Evolutionary conservation across 257 asterid species (phyloP).

Genomic region (Solanum appendiculatum): DNA sequence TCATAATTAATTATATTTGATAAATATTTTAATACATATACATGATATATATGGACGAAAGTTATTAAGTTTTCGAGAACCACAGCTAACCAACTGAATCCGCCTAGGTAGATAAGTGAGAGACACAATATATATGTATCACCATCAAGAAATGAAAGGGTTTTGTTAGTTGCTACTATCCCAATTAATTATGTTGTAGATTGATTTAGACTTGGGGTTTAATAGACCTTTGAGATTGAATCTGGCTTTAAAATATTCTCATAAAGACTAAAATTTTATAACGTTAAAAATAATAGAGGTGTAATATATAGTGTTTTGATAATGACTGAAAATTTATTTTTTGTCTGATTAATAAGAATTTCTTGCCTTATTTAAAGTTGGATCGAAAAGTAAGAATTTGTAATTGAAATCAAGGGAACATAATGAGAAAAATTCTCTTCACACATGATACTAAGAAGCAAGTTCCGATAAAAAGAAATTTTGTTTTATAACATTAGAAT

Average conservation of each 20-base stretch:
- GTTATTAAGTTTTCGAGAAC: neutral
- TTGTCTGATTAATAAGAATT: neutral
- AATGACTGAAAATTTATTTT: neutral
- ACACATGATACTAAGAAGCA: neutral
- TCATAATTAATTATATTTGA: neutral
- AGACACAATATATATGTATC: neutral
- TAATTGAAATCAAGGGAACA: neutral
- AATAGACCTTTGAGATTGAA: neutral
- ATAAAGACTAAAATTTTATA: neutral
- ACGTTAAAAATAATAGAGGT: neutral
- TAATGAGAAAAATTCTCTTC: neutral
- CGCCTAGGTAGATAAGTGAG: neutral
- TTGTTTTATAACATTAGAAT: too few species aligned
- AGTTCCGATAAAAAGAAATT: too few species aligned
- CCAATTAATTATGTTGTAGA: neutral
- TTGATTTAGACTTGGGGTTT: neutral
- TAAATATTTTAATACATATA: neutral
- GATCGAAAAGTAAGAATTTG: neutral
- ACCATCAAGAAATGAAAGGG: neutral
- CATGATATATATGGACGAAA: neutral
- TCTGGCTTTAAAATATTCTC: neutral
- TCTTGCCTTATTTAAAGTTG: neutral
- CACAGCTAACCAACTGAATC: neutral
- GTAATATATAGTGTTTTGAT: neutral
- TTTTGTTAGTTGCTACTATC: neutral